Conservation (phyloP, 371 early-diverging fungal genomes). For the Agmasoma carcini region DNA sequence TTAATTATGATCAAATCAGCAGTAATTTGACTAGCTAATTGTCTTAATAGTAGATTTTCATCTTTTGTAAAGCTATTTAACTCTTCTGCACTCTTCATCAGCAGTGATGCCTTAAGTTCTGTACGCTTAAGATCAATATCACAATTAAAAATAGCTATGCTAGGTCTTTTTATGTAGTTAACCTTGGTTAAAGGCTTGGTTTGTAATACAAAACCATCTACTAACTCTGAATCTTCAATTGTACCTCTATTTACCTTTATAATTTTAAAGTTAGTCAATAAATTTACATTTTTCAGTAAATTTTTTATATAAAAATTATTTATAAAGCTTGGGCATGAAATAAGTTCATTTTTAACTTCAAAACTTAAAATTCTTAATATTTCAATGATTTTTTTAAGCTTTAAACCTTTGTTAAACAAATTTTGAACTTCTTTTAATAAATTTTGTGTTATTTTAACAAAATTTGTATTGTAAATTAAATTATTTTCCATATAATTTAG, state of each 20-base stretch:
- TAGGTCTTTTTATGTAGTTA: slow-evolving; percentile 45
- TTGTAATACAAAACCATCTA: slow-evolving; percentile 92
- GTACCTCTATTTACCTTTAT: slow-evolving; percentile 77
- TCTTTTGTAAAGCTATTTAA: slow-evolving; percentile 85
- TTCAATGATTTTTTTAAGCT: too few species aligned
- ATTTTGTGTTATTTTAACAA: too few species aligned
- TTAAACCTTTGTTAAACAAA: too few species aligned
- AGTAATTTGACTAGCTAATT: slow-evolving; percentile 65
- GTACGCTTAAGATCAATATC: slow-evolving; percentile 79
- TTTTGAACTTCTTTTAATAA: too few species aligned
- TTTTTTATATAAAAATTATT: too few species aligned
- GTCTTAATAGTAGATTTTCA: slow-evolving; percentile 57
- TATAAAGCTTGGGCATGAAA: too few species aligned
- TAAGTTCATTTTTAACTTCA: too few species aligned
- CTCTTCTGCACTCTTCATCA: slow-evolving; percentile 82
- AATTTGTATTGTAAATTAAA: too few species aligned
- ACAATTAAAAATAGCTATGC: slow-evolving; percentile 85
- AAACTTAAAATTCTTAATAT: too few species aligned
- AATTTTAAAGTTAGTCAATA: too few species aligned
- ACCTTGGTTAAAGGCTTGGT: slow-evolving; percentile 66
- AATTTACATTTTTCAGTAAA: too few species aligned
- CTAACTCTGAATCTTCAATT: slow-evolving; percentile 71
- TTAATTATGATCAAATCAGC: slow-evolving; percentile 56
- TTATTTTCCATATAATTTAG: too few species aligned
- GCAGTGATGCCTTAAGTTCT: slow-evolving; percentile 94